A percentile compares a stretch with the other conserved stretches of the same genome.
Evolutionary conservation across 805 yeast genomes (phyloP).

Genomic region (Lipomyces sp.): DNA sequence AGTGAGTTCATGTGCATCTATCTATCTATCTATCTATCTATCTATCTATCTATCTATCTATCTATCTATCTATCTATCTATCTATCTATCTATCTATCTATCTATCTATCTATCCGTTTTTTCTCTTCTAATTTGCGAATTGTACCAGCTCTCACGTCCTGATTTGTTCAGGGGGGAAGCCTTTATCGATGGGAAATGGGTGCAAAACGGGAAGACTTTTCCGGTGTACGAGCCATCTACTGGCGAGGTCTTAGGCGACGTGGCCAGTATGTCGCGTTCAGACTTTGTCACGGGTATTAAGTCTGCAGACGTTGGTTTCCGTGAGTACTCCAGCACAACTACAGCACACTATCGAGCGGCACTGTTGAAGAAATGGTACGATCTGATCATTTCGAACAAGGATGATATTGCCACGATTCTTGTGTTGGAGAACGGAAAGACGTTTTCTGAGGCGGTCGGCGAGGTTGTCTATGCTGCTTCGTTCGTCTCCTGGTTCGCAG

Average conservation of each 20-base stretch:
- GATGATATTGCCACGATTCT: slow-evolving; percentile 69
- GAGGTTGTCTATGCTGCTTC: slow-evolving; percentile 71
- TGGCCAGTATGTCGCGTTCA: slow-evolving; percentile 57
- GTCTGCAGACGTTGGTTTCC: slow-evolving; percentile 52
- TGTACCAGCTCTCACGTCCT: slow-evolving; percentile 21
- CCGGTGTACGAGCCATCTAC: slow-evolving; percentile 79
- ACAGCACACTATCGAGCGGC: slow-evolving; percentile 62
- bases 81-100: too few species aligned
- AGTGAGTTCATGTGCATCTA: too few species aligned
- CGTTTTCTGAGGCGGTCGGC: slow-evolving; percentile 71
- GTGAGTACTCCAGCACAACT: slow-evolving; percentile 52
- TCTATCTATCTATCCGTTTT: too few species aligned
- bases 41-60: too few species aligned
- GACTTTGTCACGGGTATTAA: slow-evolving; percentile 62
- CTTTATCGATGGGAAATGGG: slow-evolving; percentile 30
- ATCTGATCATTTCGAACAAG: slow-evolving; percentile 60
- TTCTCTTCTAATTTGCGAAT: too few species aligned
- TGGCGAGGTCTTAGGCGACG: slow-evolving; percentile 55
- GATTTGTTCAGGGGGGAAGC: slow-evolving; percentile 24
- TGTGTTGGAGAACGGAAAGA: slow-evolving; percentile 76
- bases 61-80: too few species aligned
- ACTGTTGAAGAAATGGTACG: slow-evolving; percentile 59
- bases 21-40: too few species aligned
- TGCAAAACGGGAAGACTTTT: slow-evolving; percentile 17
- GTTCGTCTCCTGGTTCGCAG: slow-evolving; percentile 89